phyloP scores from a whole-genome alignment of 202 grass and related monocot species.

The Carex arenaria region DNA sequence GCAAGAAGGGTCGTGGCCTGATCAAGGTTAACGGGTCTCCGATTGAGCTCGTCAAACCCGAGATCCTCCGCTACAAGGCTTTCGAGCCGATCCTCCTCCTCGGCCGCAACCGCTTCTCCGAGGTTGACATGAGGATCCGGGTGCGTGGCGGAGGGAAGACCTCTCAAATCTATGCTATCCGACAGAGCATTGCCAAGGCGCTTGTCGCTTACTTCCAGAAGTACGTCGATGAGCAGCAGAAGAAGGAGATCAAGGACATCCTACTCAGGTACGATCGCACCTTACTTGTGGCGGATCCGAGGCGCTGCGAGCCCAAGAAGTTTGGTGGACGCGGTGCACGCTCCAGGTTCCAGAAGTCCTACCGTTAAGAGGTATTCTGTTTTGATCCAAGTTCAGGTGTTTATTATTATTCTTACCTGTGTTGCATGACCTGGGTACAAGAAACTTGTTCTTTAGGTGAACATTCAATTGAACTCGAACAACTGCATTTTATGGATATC shows the following conservation, averaged over 20 bases:
- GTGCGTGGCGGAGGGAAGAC: constrained; percentile 69
- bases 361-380: constrained; percentile 43
- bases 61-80: constrained; percentile 57
- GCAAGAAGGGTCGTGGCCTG: constrained; percentile 62
- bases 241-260: constrained; percentile 83
- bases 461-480: neutral
- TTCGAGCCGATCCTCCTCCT: constrained; percentile 61
- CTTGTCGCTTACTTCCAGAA: constrained; percentile 67
- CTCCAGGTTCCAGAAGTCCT: constrained; percentile 69
- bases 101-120: constrained; percentile 48
- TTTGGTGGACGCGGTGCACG: constrained; percentile 70
- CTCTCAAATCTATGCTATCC: constrained; percentile 68
- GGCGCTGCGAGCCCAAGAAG: constrained; percentile 79
- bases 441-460: neutral
- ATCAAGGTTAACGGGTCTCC: constrained; percentile 68
- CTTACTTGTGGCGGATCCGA: constrained; percentile 63
- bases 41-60: constrained; percentile 61
- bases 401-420: neutral
- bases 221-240: constrained; percentile 67
- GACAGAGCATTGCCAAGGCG: constrained; percentile 66
- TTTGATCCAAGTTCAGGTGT: neutral
- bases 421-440: neutral
- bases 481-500: neutral
- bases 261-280: constrained; percentile 68
- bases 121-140: constrained; percentile 69